These are phyloP conservation scores for Rhizophagus prolifer DNA, from an alignment of 192 early-diverging fungal species.

Conservation along the genomic window DNA sequence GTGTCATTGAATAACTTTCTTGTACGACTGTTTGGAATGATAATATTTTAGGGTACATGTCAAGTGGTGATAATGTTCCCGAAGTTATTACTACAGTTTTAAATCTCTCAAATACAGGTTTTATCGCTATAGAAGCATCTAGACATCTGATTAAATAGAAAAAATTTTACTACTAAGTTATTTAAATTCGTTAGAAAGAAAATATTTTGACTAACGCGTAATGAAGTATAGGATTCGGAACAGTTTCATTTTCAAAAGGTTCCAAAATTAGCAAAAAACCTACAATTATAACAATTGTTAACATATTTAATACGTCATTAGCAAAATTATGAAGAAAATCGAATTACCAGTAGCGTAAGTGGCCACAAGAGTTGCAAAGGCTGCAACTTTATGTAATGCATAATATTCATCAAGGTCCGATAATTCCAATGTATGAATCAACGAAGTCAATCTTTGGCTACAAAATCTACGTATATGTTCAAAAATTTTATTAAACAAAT, in stretches of 20 bases:
- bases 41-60: constrained; percentile 95
- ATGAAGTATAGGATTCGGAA: constrained; percentile 95
- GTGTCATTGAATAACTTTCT: constrained; percentile 95
- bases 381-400: constrained; percentile 81
- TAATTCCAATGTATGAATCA: constrained; percentile 91
- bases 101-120: constrained; percentile 95
- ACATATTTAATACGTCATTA: not conserved
- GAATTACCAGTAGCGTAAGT: constrained; percentile 86
- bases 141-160: constrained; percentile 64
- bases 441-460: constrained; percentile 84
- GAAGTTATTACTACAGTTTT: constrained; percentile 97
- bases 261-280: constrained; percentile 94
- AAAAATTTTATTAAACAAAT: not conserved
- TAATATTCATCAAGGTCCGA: constrained; percentile 87
- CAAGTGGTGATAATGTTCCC: constrained; percentile 98
- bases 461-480: constrained; percentile 60
- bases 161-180: not conserved
- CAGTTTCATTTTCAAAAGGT: constrained; percentile 94
- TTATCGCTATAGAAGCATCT: constrained; percentile 95
- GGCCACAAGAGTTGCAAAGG: constrained; percentile 91
- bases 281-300: not conserved
- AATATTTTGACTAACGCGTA: constrained; percentile 54
- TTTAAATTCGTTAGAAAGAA: not conserved
- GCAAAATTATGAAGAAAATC: not conserved
- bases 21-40: constrained; percentile 85